These are phyloP conservation scores for Mucor indicus DNA, from an alignment of 371 early-diverging fungal genomes.

Conservation along the genomic window DNA sequence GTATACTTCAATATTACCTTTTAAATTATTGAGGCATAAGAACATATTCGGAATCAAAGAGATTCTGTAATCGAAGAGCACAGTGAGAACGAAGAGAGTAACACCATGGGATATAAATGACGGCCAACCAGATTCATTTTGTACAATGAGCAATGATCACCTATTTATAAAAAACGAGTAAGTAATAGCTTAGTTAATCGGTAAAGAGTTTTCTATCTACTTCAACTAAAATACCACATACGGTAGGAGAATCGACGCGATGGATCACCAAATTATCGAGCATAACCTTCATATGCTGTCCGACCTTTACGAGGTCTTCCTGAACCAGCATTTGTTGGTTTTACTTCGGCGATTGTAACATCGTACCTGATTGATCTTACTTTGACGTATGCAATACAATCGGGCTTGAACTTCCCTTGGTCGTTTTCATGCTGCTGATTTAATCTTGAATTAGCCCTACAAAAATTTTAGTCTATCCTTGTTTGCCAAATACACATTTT, in stretches of 20 bases:
- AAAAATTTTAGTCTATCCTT: background rate
- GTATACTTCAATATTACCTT: slow-evolving; percentile 8
- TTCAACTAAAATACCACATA: slow-evolving; percentile 11
- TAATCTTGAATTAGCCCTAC: slow-evolving; percentile 9
- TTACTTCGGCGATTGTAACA: slow-evolving; percentile 10
- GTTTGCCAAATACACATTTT: background rate
- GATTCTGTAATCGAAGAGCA: background rate
- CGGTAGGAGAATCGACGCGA: background rate
- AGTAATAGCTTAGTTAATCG: background rate
- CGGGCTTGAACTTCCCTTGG: slow-evolving; percentile 10
- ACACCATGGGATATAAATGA: slow-evolving; percentile 7
- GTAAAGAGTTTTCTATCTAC: slow-evolving; percentile 1
- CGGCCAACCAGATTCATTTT: slow-evolving; percentile 6
- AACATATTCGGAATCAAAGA: slow-evolving; percentile 10
- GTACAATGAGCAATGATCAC: slow-evolving; percentile 4
- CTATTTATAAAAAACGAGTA: slow-evolving; percentile 2
- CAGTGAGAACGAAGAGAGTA: background rate
- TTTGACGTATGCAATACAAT: slow-evolving; percentile 11
- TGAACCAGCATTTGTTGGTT: slow-evolving; percentile 3
- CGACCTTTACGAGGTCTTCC: slow-evolving; percentile 8
- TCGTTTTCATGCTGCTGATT: slow-evolving; percentile 6
- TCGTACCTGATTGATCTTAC: slow-evolving; percentile 2
- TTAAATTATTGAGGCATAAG: slow-evolving; percentile 4
- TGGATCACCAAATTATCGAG: slow-evolving; percentile 6
- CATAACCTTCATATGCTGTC: slow-evolving; percentile 11